These are phyloP conservation scores for Cryphonectria radicalis DNA, from an alignment of 2,329 filamentous ascomycete species.

Conservation along the genomic window DNA sequence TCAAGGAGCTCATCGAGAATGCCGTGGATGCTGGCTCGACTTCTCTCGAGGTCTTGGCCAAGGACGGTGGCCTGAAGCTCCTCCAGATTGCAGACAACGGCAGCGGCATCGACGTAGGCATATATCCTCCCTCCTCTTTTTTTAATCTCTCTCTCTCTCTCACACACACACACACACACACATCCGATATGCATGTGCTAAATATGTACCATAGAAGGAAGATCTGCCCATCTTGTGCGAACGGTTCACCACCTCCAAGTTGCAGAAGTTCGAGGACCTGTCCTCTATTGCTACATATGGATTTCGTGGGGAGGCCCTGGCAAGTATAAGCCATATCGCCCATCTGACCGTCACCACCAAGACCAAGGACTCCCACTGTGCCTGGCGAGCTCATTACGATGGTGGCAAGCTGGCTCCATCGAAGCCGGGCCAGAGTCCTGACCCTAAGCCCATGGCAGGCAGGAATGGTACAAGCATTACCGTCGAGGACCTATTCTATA, in stretches of 20 bases:
- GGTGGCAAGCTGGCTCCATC: slow-evolving; percentile 79
- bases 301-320: slow-evolving; percentile 94
- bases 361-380: slow-evolving; percentile 83
- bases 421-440: slow-evolving; percentile 84
- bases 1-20: slow-evolving; percentile 97
- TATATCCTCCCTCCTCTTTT: background rate
- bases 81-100: slow-evolving; percentile 98
- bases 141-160: background rate
- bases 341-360: slow-evolving; percentile 95
- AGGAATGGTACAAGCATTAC: slow-evolving; percentile 92
- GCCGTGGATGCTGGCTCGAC: slow-evolving; percentile 97
- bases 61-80: slow-evolving; percentile 92
- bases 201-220: slow-evolving; percentile 66
- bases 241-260: slow-evolving; percentile 94
- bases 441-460: slow-evolving; percentile 87
- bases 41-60: slow-evolving; percentile 85
- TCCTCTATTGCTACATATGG: slow-evolving; percentile 91
- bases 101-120: slow-evolving; percentile 83
- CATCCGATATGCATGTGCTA: slow-evolving; percentile 26
- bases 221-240: slow-evolving; percentile 92
- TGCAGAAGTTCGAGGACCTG: slow-evolving; percentile 91
- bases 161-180: no score
- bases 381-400: slow-evolving; percentile 88
- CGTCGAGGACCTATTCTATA: slow-evolving; percentile 97
- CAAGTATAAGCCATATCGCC: slow-evolving; percentile 97